phyloP scores from a whole-genome alignment of 768 basidiomycete species.

The Pholiota microspora region DNA sequence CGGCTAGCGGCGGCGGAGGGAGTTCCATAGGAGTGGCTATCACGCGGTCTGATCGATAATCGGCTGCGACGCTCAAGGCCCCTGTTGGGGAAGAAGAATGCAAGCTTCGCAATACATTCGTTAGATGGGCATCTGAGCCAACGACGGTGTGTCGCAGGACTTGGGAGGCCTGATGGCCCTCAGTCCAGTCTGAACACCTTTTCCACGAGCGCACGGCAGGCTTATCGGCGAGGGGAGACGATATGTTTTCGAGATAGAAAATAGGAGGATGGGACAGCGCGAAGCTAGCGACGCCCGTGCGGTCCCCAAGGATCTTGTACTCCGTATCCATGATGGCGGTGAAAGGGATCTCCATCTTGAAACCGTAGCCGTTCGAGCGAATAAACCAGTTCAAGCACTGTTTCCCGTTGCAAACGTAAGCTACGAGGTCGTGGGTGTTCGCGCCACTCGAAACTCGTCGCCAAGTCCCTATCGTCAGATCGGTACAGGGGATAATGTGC shows the following conservation, averaged over 20 bases:
- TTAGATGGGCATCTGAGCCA: slow-evolving; percentile 61
- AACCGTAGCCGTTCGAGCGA: slow-evolving; percentile 65
- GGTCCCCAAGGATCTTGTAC: slow-evolving; percentile 53
- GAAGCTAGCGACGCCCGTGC: slow-evolving; percentile 60
- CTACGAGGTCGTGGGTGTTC: slow-evolving; percentile 64
- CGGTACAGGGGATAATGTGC: slow-evolving; percentile 72
- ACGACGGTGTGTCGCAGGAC: slow-evolving; percentile 64
- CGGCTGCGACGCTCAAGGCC: slow-evolving; percentile 4
- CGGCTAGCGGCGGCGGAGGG: slow-evolving; percentile 12
- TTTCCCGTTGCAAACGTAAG: slow-evolving; percentile 69
- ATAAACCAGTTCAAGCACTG: slow-evolving; percentile 79
- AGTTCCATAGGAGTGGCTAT: slow-evolving; percentile 17
- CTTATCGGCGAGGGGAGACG: slow-evolving; percentile 28
- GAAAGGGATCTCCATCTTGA: slow-evolving; percentile 86
- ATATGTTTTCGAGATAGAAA: slow-evolving; percentile 62
- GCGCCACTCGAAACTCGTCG: slow-evolving; percentile 60
- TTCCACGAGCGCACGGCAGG: slow-evolving; percentile 51
- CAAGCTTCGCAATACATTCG: slow-evolving; percentile 51
- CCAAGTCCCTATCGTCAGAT: slow-evolving; percentile 78
- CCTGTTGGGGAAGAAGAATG: slow-evolving; percentile 12
- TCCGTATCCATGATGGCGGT: slow-evolving; percentile 55
- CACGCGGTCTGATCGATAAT: slow-evolving; percentile 27
- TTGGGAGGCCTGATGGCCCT: slow-evolving; percentile 63
- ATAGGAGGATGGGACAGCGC: slow-evolving; percentile 62
- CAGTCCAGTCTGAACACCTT: slow-evolving; percentile 73